These are phyloP conservation scores for Pestalotiopsis sp. DNA, from an alignment of 2,329 filamentous ascomycete species.

Conservation along the genomic window DNA sequence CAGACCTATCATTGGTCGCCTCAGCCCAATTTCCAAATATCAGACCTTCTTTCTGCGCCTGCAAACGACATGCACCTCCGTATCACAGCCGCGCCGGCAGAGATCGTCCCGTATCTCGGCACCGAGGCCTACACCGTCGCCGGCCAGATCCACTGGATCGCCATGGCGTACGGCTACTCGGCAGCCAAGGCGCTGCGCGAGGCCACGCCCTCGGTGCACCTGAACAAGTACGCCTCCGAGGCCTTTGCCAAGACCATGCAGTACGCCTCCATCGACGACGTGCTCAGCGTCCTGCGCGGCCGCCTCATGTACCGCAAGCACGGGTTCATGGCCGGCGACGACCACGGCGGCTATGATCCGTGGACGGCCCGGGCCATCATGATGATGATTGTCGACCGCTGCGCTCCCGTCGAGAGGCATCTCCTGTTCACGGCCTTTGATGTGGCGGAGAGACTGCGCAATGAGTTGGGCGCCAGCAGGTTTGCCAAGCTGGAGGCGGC, in stretches of 20 bases:
- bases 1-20: not conserved
- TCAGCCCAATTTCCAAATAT: not conserved
- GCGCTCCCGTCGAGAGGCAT: not conserved
- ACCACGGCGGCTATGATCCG: not conserved
- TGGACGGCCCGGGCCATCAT: not conserved
- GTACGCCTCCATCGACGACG: not conserved
- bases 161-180: conserved; percentile 5
- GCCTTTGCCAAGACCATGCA: not conserved
- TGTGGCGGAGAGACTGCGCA: not conserved
- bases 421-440: conserved; percentile 4
- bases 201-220: not conserved
- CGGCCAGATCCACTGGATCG: conserved; percentile 10
- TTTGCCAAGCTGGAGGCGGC: conserved; percentile 1
- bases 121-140: conserved; percentile 3
- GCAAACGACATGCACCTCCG: not conserved
- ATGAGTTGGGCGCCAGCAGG: not conserved
- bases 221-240: not conserved
- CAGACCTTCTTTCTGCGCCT: not conserved
- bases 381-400: not conserved
- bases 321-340: conserved; percentile 4
- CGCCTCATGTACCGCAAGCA: conserved; percentile 9
- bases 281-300: not conserved
- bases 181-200: not conserved
- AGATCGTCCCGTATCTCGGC: conserved; percentile 1
- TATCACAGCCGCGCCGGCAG: not conserved